Evolutionary conservation across 495 filamentous ascomycete genomes (phyloP), one percentile per base, ranked within the genome.

Genomic region (Cetradonia linearis): DNA sequence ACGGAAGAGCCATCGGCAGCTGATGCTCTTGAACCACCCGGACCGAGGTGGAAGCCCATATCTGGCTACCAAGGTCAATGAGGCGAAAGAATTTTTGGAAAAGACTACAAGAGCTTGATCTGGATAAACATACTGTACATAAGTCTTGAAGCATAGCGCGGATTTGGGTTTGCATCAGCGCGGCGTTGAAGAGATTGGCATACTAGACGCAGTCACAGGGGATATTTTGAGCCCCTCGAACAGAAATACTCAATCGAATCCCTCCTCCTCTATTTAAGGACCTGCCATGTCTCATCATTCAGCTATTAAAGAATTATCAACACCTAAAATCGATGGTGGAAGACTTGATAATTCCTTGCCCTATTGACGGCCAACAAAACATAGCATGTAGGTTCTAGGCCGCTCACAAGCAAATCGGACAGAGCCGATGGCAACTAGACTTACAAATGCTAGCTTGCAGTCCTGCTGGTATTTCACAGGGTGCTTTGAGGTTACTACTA

Each of bases 1-100:
- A 53, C 88, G 93, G 68, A 96, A 97, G 77, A 91, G 92, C 65
- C 93, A 99, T 76, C 84, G 93, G 37, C 89, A 87, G 62, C 84
- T 97, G 55, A 99, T 99, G 93, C 81, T 99, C 56, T 77, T 94
- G 62, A 99, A 99, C 75, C 93, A 99, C 74, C 93, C 93, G 34
- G 93, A 99, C 74, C 88, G 93, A 63, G 93, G 93, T 56, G 93
- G 93, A 23, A 96, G 91, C 70, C 93, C 93, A 34, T 99, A 96
- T 71, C 71, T 98, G 58, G 93, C 93, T 10, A 95, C 90, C 49
- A 98, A 98, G 71, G 87, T 97, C 70, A 97, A 97, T 72, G 92
- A 97, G 72, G 92, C 92, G 44, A 97, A 97, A 72, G 92, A 97
- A 71, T 86, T 96, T 64, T 69, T 97, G 67, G 92, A 97, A 72